These are phyloP conservation scores for Calonectria naviculata DNA, from an alignment of 2,329 filamentous ascomycete species.

Conservation along the genomic window DNA sequence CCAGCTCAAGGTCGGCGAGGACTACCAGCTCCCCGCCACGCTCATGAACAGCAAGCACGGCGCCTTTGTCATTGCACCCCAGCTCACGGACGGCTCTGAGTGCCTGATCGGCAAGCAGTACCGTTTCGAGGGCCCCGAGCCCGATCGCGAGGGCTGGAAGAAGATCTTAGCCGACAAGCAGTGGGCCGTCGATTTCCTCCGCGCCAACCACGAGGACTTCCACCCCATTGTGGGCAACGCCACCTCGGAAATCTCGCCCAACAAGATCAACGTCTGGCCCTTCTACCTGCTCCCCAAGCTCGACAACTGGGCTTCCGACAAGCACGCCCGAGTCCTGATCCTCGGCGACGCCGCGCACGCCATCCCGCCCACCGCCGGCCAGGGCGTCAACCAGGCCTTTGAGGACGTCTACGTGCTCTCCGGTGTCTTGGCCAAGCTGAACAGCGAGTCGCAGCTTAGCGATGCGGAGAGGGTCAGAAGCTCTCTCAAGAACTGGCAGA, in stretches of 20 bases:
- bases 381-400: conserved; percentile 59
- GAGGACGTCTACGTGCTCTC: conserved; percentile 62
- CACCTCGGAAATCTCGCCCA: conserved; percentile 42
- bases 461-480: conserved; percentile 27
- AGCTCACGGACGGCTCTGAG: conserved; percentile 59
- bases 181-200: conserved; percentile 47
- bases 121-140: conserved; percentile 43
- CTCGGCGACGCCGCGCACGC: conserved; percentile 61
- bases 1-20: conserved; percentile 48
- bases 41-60: conserved; percentile 54
- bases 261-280: conserved; percentile 58
- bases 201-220: conserved; percentile 47
- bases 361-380: conserved; percentile 58
- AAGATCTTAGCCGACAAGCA: conserved; percentile 51
- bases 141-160: conserved; percentile 56
- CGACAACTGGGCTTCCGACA: conserved; percentile 53
- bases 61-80: conserved; percentile 62
- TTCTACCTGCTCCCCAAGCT: conserved; percentile 61
- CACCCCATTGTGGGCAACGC: conserved; percentile 50
- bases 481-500: conserved; percentile 53
- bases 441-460: conserved; percentile 27
- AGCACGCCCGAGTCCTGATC: conserved; percentile 52
- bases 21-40: conserved; percentile 54
- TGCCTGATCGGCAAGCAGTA: conserved; percentile 59
- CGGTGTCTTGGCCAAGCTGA: conserved; percentile 45